These are phyloP conservation scores for Entoloma clypeatum DNA, from an alignment of 1,284 basidiomycete genomes.

Conservation along the genomic window DNA sequence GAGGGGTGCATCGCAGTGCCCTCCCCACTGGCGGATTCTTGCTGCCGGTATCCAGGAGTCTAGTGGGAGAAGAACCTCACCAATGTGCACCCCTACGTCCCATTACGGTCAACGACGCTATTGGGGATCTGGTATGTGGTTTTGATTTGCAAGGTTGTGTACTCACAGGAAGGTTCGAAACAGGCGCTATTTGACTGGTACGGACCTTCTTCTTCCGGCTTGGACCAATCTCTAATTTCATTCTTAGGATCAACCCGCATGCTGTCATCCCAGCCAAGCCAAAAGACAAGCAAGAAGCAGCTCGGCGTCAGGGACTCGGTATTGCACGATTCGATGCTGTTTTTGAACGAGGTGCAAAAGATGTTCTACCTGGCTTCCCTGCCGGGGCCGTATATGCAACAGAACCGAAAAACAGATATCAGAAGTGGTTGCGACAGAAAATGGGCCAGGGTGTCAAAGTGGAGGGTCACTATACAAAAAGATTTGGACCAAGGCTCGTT, in stretches of 20 bases:
- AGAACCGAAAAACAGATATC: slow-evolving; percentile 53
- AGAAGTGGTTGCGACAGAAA: slow-evolving; percentile 45
- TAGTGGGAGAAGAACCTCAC: slow-evolving; percentile 32
- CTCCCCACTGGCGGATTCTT: slow-evolving; percentile 37
- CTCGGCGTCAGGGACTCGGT: slow-evolving; percentile 31
- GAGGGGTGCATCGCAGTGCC: slow-evolving; percentile 22
- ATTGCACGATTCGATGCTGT: slow-evolving; percentile 43
- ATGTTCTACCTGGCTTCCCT: slow-evolving; percentile 42
- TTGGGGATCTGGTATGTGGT: slow-evolving; percentile 58
- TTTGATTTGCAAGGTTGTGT: slow-evolving; percentile 3
- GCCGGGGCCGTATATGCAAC: slow-evolving; percentile 40
- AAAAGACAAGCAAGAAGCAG: slow-evolving; percentile 29
- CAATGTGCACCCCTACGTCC: slow-evolving; percentile 53
- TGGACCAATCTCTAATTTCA: not conserved
- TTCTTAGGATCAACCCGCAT: slow-evolving; percentile 50
- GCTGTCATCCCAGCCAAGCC: slow-evolving; percentile 28
- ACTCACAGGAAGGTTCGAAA: not conserved
- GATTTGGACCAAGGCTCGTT: slow-evolving; percentile 36
- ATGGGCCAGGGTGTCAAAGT: slow-evolving; percentile 30
- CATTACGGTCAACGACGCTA: slow-evolving; percentile 60
- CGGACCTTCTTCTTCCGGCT: slow-evolving; percentile 7
- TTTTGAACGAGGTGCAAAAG: not conserved
- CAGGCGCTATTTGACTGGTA: slow-evolving; percentile 66
- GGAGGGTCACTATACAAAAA: slow-evolving; percentile 46
- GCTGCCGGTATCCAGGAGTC: slow-evolving; percentile 38